Percentiles rank a stretch among this genome's conserved stretches.
These are phyloP conservation scores for barley (Hordeum vulgare) DNA, from an alignment of 176 grass and related monocot species.

Conservation along the genomic window DNA sequence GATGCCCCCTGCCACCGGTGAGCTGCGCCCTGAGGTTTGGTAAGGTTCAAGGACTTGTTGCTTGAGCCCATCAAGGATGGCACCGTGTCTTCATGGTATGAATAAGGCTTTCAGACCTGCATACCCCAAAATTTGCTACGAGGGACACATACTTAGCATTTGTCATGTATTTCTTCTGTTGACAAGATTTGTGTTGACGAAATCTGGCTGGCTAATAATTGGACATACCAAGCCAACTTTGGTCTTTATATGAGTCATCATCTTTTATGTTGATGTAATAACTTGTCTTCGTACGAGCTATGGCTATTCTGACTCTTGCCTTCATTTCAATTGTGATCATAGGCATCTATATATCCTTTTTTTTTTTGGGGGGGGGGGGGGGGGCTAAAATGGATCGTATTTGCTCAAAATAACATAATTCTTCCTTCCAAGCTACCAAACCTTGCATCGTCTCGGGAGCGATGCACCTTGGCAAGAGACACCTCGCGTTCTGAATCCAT, in stretches of 20 bases:
- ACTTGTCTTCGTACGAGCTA: background rate
- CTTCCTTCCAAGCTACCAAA: too few species aligned
- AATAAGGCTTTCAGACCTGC: constrained; percentile 24
- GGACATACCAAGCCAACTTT: constrained; percentile 10
- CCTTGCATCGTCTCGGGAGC: too few species aligned
- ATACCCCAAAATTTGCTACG: background rate
- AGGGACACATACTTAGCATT: background rate
- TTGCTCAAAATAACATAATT: too few species aligned
- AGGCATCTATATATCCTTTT: background rate
- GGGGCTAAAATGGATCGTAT: too few species aligned
- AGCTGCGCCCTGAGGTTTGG: constrained; percentile 93
- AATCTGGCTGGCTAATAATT: constrained; percentile 34
- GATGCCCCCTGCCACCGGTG: constrained; percentile 85
- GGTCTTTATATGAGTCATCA: background rate
- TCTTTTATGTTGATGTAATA: background rate
- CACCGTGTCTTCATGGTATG: constrained; percentile 21
- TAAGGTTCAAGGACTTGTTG: constrained; percentile 17
- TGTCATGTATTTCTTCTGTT: constrained; percentile 17
- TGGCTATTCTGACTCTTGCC: background rate
- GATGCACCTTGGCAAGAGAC: too few species aligned
- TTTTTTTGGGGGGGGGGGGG: background rate
- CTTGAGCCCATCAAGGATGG: background rate
- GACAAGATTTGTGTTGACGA: constrained; percentile 7
- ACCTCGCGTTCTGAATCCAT: too few species aligned
- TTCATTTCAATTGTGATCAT: background rate